These are phyloP conservation scores for Boletales sp. DNA, from an alignment of 768 basidiomycete genomes.

Conservation along the genomic window DNA sequence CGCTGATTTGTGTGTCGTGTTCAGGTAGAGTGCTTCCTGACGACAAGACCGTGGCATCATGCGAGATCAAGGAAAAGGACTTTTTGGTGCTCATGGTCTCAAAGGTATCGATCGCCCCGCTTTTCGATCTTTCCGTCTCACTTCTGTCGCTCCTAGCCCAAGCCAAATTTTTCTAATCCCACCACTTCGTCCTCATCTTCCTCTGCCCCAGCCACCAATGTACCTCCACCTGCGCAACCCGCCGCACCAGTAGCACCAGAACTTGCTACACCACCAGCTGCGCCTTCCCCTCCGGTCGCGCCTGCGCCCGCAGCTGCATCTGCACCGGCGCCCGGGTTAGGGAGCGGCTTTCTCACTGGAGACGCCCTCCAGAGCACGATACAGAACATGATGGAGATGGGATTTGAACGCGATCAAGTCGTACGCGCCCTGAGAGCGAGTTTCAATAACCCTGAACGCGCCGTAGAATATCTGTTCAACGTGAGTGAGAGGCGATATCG, in stretches of 20 bases:
- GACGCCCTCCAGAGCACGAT: slow-evolving; percentile 72
- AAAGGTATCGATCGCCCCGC: slow-evolving; percentile 56
- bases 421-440: slow-evolving; percentile 84
- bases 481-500: slow-evolving; percentile 43
- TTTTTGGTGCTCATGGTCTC: slow-evolving; percentile 99
- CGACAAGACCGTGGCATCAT: slow-evolving; percentile 81
- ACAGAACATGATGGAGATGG: slow-evolving; percentile 89
- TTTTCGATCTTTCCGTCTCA: slow-evolving; percentile 1
- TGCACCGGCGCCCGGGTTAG: slow-evolving; percentile 26
- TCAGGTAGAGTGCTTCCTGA: slow-evolving; percentile 90
- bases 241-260: slow-evolving; percentile 31
- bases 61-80: slow-evolving; percentile 96
- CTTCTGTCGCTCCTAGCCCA: slow-evolving; percentile 42
- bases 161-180: slow-evolving; percentile 38
- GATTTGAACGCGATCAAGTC: slow-evolving; percentile 84
- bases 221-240: slow-evolving; percentile 21
- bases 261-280: slow-evolving; percentile 28
- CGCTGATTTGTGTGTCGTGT: slow-evolving; percentile 1
- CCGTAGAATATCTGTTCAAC: slow-evolving; percentile 96
- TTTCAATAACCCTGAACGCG: slow-evolving; percentile 96
- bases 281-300: slow-evolving; percentile 31
- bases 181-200: slow-evolving; percentile 23
- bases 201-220: background rate
- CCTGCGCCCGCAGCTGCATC: slow-evolving; percentile 16
- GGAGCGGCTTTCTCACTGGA: slow-evolving; percentile 72